Conservation (phyloP, 257 asterid species). For the Linaria vulgaris region DNA sequence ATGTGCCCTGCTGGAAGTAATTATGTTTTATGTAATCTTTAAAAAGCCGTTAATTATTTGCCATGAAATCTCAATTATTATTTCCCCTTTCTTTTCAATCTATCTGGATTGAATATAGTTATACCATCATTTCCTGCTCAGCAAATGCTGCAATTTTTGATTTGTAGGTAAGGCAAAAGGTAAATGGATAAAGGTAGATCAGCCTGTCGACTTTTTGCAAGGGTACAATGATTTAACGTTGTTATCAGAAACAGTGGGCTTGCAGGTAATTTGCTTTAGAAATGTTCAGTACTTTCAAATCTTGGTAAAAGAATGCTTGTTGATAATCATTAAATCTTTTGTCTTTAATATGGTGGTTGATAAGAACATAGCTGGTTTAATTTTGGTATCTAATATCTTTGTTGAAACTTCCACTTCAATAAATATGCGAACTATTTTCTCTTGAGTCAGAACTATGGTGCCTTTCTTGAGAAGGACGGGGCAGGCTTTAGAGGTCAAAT, state of each 20-base stretch:
- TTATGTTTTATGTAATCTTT: too few species aligned
- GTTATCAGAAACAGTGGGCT: slow-evolving; percentile 81
- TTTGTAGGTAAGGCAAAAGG: slow-evolving; percentile 76
- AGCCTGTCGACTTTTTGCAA: slow-evolving; percentile 59
- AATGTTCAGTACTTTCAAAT: background rate
- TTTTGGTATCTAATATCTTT: background rate
- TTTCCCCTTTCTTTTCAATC: slow-evolving; percentile 18
- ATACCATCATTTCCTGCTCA: slow-evolving; percentile 16
- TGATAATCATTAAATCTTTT: too few species aligned
- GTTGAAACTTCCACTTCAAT: background rate
- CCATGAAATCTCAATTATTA: slow-evolving; percentile 13
- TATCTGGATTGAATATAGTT: slow-evolving; percentile 14
- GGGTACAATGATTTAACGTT: slow-evolving; percentile 75
- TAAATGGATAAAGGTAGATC: slow-evolving; percentile 72
- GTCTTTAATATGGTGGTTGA: background rate
- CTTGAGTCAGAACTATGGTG: slow-evolving; percentile 82
- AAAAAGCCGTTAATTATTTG: slow-evolving; percentile 2
- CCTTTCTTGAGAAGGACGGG: slow-evolving; percentile 91
- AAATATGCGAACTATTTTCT: slow-evolving; percentile 21
- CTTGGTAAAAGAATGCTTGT: too few species aligned
- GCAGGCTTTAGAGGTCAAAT: slow-evolving; percentile 86
- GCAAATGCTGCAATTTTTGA: slow-evolving; percentile 22
- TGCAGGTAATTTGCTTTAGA: slow-evolving; percentile 61
- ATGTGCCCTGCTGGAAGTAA: too few species aligned
- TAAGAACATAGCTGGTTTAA: too few species aligned